Evolutionary conservation across 257 asterid species (phyloP), one percentile per base, ranked within the genome.

Genomic region (Ehretia macrophylla): DNA sequence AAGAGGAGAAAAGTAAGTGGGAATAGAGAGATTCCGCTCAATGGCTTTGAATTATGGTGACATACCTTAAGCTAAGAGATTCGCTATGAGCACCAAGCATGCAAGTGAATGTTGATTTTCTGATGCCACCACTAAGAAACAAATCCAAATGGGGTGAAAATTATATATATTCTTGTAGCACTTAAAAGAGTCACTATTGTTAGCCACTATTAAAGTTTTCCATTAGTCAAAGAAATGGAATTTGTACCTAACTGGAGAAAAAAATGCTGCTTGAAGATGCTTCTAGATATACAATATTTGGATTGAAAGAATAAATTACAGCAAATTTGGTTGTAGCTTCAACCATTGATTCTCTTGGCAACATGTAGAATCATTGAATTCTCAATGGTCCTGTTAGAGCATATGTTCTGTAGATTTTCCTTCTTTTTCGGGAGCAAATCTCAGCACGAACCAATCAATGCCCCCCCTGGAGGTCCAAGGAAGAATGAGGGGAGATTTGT

Each of bases 11-110:
- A 81, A 78, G 79, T 65, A 60, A 73, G 86, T 74, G 75, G 84
- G 77, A 85, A 84, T 83, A 84, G 82, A 71, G 84, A 76, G 80
- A 78, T 87, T 81, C 67, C 68, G 74, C 72, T 62, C 66, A 51
- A 53, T n/a, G 18, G 16, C 45, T 55, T 72, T 72, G 57, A 72
- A 59, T 67, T 73, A 67, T 27, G 35, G 35, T 27, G 35, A 27
- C 6, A 6, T 6, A 3, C 16, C 47, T 10, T 42, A 1, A 14
- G 14, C 47, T 42, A 10, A 42, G 47, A 42, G 47, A 42, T 42
- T 10, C 47, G 47, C 12, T 3, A 42, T 42, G 47, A 42, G 47
- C 47, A 42, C 47, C n/a, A 3, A 42, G 12, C 47, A 42, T 42
- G 47, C 14, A 42, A 42, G 1, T 42, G 12, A 42, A 10, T 42